Evolutionary conservation across 495 filamentous ascomycete genomes (phyloP).

Genomic region (Echria macrotheca): DNA sequence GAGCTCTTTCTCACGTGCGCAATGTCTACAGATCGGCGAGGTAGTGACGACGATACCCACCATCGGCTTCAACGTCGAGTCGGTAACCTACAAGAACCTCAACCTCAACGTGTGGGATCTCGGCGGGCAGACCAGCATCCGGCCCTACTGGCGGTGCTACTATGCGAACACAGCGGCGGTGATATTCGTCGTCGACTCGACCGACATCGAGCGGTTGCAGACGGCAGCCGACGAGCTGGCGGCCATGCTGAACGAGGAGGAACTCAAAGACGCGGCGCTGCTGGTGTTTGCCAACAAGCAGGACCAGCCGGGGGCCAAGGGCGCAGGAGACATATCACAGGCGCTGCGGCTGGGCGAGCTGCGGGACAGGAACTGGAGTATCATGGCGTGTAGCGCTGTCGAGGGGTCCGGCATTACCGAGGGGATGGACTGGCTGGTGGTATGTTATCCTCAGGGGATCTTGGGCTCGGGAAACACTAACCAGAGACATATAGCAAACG

Average conservation of each 20-base stretch:
- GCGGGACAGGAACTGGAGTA: constrained; percentile 97
- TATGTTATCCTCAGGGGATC: no score
- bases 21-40: constrained; percentile 83
- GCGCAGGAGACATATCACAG: constrained; percentile 93
- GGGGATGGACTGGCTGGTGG: constrained; percentile 99
- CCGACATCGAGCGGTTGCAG: constrained; percentile 88
- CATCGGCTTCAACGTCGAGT: constrained; percentile 98
- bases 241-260: constrained; percentile 95
- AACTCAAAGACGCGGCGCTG: constrained; percentile 84
- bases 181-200: constrained; percentile 96
- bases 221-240: constrained; percentile 89
- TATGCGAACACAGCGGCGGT: constrained; percentile 99
- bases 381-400: constrained; percentile 93
- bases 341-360: constrained; percentile 83
- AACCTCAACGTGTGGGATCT: constrained; percentile 99
- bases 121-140: constrained; percentile 92
- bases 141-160: constrained; percentile 98
- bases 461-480: no score
- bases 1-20: constrained; percentile 4
- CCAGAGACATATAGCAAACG: constrained; percentile 38
- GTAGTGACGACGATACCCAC: constrained; percentile 98
- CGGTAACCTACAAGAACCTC: constrained; percentile 92
- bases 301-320: constrained; percentile 94
- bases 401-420: constrained; percentile 91
- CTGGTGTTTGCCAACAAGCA: constrained; percentile 99